Base-by-base conservation (phyloP, 495 filamentous ascomycete genomes). In the Penicillium diatomitis region DNA sequence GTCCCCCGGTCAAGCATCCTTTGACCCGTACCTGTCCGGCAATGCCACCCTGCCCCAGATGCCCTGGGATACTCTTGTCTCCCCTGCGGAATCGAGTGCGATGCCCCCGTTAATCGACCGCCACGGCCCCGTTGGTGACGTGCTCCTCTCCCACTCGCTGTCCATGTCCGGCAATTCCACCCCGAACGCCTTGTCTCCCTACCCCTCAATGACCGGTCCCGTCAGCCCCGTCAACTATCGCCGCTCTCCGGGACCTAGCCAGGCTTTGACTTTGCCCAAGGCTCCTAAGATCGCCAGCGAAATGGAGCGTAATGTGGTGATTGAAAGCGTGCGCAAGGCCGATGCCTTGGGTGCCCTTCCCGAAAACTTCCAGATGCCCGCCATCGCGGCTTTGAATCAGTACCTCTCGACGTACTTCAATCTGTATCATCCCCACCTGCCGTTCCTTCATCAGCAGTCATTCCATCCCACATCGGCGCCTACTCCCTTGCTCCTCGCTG, bases 381-480 rank as follows among this genome's bases (percentile, higher is more conserved):
- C 73, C 57, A 76, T 85, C 41, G 68, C 75, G 27, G 84, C 85
- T 11, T 65, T 97, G 57, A 97, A 98, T 68, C 78, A 87, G 55
- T 96, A 91, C 61, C 74, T 97, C 35, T 83, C 90, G 12, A 95
- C 90, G 3, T 98, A 98, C 76, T 98, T 96, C 69, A 89, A 87
- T 57, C 73, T 96, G 59, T 97, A 97, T 68, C 92, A 98, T 63
- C 94, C 92, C 53, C 92, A 98, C 62, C 73, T 98, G 52, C 92
- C 92, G 1, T 97, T 98, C 78, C 71, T 98, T 59, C 92, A 97
- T 64, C 89, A 90, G 45, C 84, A 88, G 44, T 92, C 92, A 0
- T 97, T 98, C 72, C 77, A 82, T 50, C 88, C 88, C 7, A 82
- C 85, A 4, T 71, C 82, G 44, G 78, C 84, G 8, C 84, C 89